Evolutionary conservation across 225 moss, liverwort and hornwort genomes (phyloP).

Genomic region (Polytrichum formosum): DNA sequence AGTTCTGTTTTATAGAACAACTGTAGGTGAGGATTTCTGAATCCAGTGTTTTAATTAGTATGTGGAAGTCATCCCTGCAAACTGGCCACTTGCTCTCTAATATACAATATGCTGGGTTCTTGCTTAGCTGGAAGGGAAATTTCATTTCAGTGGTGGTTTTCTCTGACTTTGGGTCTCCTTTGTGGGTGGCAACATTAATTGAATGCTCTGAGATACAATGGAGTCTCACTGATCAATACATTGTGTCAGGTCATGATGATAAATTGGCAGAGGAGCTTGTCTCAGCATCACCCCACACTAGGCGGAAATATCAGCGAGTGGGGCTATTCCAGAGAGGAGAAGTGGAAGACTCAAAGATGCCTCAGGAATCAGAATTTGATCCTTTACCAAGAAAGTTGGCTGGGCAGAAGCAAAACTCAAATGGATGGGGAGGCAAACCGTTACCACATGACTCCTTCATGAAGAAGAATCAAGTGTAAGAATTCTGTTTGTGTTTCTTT

Average conservation of each 20-base stretch:
- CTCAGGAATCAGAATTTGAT: slow-evolving; percentile 14
- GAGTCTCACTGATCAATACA: slow-evolving; percentile 4
- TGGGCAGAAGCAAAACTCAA: slow-evolving; percentile 5
- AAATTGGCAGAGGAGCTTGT: slow-evolving; percentile 23
- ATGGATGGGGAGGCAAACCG: slow-evolving; percentile 24
- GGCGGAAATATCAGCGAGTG: slow-evolving; percentile 22
- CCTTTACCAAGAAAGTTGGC: slow-evolving; percentile 5
- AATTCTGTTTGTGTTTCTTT: slow-evolving; percentile 8
- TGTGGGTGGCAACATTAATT: too few relatives aligned
- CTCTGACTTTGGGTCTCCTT: too few relatives aligned
- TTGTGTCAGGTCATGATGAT: slow-evolving; percentile 32
- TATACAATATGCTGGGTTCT: too few relatives aligned
- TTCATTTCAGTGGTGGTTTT: too few relatives aligned
- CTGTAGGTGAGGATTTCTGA: too few relatives aligned
- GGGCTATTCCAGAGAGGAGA: slow-evolving; percentile 13
- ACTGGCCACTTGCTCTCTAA: too few relatives aligned
- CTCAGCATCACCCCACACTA: slow-evolving; percentile 14
- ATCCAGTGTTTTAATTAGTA: too few relatives aligned
- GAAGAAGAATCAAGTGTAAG: slow-evolving; percentile 52
- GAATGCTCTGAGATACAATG: slow-evolving; percentile 1
- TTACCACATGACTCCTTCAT: slow-evolving; percentile 15
- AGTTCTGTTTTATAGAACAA: too few relatives aligned
- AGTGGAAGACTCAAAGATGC: slow-evolving; percentile 16
- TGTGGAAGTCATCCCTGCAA: too few relatives aligned
- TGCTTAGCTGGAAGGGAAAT: too few relatives aligned